These are phyloP conservation scores for Candida bentonensis DNA, from an alignment of 805 yeast species.

Conservation along the genomic window DNA sequence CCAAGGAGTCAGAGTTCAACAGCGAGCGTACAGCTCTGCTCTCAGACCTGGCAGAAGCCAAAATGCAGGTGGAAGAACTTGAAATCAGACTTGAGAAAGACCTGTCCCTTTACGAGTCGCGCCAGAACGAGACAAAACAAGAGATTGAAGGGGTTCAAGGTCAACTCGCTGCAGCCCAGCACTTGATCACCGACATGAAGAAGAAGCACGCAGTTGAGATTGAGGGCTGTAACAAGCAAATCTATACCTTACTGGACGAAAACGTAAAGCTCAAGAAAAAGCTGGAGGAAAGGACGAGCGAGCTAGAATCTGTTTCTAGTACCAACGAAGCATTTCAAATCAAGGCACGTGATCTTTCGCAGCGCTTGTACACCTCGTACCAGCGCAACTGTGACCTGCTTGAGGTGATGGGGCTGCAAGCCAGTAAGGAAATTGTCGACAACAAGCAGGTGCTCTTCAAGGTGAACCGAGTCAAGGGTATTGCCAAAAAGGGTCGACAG, in stretches of 20 bases:
- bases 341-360: conserved; percentile 32
- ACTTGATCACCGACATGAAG: neutral
- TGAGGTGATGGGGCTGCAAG: conserved; percentile 65
- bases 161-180: neutral
- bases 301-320: neutral
- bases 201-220: neutral
- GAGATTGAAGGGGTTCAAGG: neutral
- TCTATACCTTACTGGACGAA: conserved; percentile 7
- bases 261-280: conserved; percentile 31
- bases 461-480: conserved; percentile 62
- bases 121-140: neutral
- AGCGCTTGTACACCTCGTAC: conserved; percentile 22
- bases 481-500: conserved; percentile 7
- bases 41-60: conserved; percentile 35
- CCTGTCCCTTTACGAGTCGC: conserved; percentile 5
- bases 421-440: conserved; percentile 29
- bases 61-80: conserved; percentile 31
- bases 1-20: conserved; percentile 44
- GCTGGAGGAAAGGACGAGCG: conserved; percentile 9
- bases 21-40: conserved; percentile 38
- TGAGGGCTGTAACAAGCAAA: conserved; percentile 1
- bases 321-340: conserved; percentile 3
- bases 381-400: conserved; percentile 38
- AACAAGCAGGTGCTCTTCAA: conserved; percentile 27
- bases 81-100: conserved; percentile 31